These are phyloP conservation scores for Colletotrichum lini DNA, from an alignment of 2,329 filamentous ascomycete species.

Conservation along the genomic window DNA sequence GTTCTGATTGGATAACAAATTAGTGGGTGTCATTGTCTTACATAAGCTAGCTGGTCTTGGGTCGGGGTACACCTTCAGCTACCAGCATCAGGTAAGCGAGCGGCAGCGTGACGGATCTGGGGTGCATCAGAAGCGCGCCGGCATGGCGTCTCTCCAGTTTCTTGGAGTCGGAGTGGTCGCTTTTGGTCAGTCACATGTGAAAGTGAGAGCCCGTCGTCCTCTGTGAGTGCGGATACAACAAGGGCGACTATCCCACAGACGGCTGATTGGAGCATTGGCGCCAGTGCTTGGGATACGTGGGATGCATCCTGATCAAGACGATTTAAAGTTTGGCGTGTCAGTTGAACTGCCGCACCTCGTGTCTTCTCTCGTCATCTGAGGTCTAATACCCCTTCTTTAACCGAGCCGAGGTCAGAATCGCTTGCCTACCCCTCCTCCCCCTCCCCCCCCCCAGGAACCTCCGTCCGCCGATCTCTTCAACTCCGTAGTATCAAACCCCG, in stretches of 20 bases:
- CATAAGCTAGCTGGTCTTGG: background rate
- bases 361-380: conserved; percentile 1
- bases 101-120: conserved; percentile 19
- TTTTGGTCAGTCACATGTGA: conserved; percentile 31
- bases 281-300: conserved; percentile 1
- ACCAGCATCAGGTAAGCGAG: conserved; percentile 18
- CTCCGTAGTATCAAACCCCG: background rate
- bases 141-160: conserved; percentile 1
- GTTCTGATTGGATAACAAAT: conserved; percentile 10
- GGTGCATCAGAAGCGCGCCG: conserved; percentile 21
- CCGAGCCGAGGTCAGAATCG: conserved; percentile 34
- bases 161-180: background rate
- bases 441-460: background rate
- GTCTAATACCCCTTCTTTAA: background rate
- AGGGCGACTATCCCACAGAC: background rate
- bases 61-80: background rate
- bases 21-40: background rate
- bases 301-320: background rate
- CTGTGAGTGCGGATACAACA: background rate
- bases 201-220: conserved; percentile 4
- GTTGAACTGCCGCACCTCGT: conserved; percentile 10
- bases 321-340: conserved; percentile 5
- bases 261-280: conserved; percentile 14
- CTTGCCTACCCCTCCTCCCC: background rate
- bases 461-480: background rate